Conservation (phyloP, 331 rosid genomes). For the Acacia concinna region DNA sequence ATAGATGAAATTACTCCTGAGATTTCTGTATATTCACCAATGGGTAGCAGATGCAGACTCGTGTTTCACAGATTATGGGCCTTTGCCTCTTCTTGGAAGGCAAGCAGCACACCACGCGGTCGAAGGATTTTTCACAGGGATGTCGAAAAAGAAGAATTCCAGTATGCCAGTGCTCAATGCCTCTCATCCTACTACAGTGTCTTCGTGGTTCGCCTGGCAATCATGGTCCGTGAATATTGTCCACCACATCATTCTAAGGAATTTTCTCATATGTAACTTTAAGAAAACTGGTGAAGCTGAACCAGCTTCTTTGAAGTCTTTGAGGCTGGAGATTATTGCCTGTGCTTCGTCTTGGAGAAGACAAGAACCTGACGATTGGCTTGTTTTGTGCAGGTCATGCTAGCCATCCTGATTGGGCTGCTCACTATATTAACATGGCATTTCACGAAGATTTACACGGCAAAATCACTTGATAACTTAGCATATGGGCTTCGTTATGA, state of each 20-base stretch:
- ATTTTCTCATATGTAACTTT: neutral
- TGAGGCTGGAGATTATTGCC: neutral
- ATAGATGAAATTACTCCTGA: slow-evolving; percentile 39
- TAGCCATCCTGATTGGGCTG: slow-evolving; percentile 91
- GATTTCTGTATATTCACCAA: slow-evolving; percentile 48
- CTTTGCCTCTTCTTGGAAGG: slow-evolving; percentile 47
- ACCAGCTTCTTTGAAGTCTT: neutral
- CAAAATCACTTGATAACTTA: slow-evolving; percentile 71
- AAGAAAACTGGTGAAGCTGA: neutral
- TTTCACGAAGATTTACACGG: slow-evolving; percentile 85
- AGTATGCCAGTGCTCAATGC: slow-evolving; percentile 61
- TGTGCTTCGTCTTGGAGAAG: neutral
- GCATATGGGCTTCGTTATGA: slow-evolving; percentile 94
- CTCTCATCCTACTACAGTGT: slow-evolving; percentile 96
- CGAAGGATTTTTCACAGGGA: slow-evolving; percentile 76
- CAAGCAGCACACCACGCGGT: slow-evolving; percentile 39
- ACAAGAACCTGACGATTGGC: neutral
- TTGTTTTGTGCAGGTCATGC: slow-evolving; percentile 69
- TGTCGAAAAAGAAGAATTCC: slow-evolving; percentile 88
- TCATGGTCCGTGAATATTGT: slow-evolving; percentile 69
- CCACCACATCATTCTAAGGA: neutral
- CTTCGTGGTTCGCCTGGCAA: slow-evolving; percentile 92
- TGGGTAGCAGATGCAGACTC: slow-evolving; percentile 49
- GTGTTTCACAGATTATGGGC: slow-evolving; percentile 54
- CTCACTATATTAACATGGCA: slow-evolving; percentile 96